These are phyloP conservation scores for Penicillium lividum DNA, from an alignment of 495 filamentous ascomycete species.

Conservation along the genomic window DNA sequence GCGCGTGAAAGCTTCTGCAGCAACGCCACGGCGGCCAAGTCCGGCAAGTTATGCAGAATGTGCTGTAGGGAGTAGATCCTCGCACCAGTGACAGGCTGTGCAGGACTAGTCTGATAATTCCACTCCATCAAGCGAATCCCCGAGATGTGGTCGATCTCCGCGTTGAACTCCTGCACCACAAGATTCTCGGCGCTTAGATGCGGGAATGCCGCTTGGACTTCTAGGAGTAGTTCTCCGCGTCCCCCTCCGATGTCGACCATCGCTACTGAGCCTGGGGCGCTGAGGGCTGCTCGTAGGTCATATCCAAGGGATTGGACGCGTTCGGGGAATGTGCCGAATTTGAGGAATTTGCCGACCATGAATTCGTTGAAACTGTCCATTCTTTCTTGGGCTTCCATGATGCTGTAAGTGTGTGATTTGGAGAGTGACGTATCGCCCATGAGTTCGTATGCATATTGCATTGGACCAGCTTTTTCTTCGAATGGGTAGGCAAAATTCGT, in stretches of 20 bases:
- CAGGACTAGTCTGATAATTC: conserved; percentile 36
- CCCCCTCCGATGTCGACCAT: conserved; percentile 60
- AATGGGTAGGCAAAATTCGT: conserved; percentile 40
- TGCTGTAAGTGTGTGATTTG: conserved; percentile 37
- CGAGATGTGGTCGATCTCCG: conserved; percentile 28
- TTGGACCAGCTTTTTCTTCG: conserved; percentile 31
- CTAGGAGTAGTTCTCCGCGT: conserved; percentile 51
- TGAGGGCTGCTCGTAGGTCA: conserved; percentile 34
- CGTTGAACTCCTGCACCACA: conserved; percentile 50
- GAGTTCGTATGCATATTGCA: conserved; percentile 37
- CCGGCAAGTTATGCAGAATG: conserved; percentile 47
- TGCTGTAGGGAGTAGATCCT: conserved; percentile 45
- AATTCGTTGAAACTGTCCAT: conserved; percentile 46
- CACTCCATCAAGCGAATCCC: conserved; percentile 34
- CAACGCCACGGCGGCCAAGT: conserved; percentile 38
- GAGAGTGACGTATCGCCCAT: conserved; percentile 35
- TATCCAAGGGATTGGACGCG: conserved; percentile 32
- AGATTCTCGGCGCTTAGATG: conserved; percentile 37
- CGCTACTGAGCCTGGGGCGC: conserved; percentile 16
- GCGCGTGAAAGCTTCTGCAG: conserved; percentile 43
- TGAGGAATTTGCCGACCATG: conserved; percentile 44
- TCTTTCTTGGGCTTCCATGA: conserved; percentile 39
- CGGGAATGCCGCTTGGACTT: conserved; percentile 44
- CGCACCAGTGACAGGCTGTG: conserved; percentile 40
- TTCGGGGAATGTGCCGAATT: conserved; percentile 33